Base-by-base conservation (phyloP, 208 protist genomes). In the Trypanosoma avium region DNA sequence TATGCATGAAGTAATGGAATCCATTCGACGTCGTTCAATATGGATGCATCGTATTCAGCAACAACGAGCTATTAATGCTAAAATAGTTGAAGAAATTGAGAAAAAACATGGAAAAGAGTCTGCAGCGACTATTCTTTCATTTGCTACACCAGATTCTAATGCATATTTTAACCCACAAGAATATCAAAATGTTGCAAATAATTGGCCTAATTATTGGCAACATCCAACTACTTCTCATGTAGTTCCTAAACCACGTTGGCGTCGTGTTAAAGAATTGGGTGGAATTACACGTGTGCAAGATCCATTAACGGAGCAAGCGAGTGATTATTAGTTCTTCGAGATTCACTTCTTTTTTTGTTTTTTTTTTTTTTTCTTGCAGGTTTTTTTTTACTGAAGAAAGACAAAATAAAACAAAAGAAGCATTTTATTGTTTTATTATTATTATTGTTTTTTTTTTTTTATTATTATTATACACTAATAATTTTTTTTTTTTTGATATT, bases 201-300 rank as follows among this genome's bases (percentile, higher is more conserved):
- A 73, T 29, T 94, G 74, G 75, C 91, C 91, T 21, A 92, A 96
- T 66, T 94, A 83, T 59, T 96, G 91, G 91, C 91, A 96, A 65
- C 91, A 96, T 61, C 82, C 83, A 1, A 90, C 79, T 13, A 38
- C 59, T 58, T 49, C 38, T 21, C 88, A 96, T 56, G 86, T 96
- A 0, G 77, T 96, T n/a, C 91, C 91, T 24, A 65, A 75, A 49
- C 82, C 84, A 26, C 76, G 77, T 36, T 96, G 87, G 88, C 61
- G 77, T 19, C 81, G 91, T 19, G 73, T 86, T 27, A 75, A 76
- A 7, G 80, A 93, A 58, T 75, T 96, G n/a, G 88, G 81, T 24
- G 86, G 86, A 13, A 96, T 96, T 57, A 96, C 91, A 7, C 86
- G 91, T 48, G 91, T 96, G 29, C 56, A 78, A 17, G 83, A 90